A percentile compares a stretch with the other conserved stretches of the same genome.
Conservation (phyloP, 2,329 filamentous ascomycete species). For the Alternaria brassicae region DNA sequence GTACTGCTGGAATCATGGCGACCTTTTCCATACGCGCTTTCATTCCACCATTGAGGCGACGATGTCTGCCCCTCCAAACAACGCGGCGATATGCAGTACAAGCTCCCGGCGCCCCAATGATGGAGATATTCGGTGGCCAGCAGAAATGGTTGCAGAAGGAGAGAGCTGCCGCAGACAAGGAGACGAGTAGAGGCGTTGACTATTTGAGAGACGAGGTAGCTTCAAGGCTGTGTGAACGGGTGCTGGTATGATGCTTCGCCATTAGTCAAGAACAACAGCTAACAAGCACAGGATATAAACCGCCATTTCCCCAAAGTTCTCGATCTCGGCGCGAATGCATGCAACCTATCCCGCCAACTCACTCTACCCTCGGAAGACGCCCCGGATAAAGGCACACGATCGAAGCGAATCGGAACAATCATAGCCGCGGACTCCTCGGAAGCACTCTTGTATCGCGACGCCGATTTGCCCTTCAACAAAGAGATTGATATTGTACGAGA, state of each 20-base stretch:
- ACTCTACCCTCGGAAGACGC: constrained; percentile 66
- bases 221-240: constrained; percentile 78
- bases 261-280: constrained; percentile 6
- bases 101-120: constrained; percentile 75
- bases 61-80: constrained; percentile 32
- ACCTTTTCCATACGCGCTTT: constrained; percentile 45
- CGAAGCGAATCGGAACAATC: constrained; percentile 74
- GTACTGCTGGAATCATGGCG: constrained; percentile 33
- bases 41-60: constrained; percentile 43
- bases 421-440: constrained; percentile 83
- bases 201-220: constrained; percentile 96
- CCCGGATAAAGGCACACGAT: constrained; percentile 70
- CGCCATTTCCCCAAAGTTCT: constrained; percentile 83
- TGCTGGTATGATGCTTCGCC: constrained; percentile 66
- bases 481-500: constrained; percentile 75
- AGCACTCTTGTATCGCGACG: constrained; percentile 80
- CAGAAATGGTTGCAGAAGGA: constrained; percentile 93
- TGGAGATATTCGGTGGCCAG: constrained; percentile 89
- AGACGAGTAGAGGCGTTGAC: constrained; percentile 80
- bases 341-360: constrained; percentile 87
- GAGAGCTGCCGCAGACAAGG: constrained; percentile 73
- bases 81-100: constrained; percentile 75
- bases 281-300: constrained; percentile 79
- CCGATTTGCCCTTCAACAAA: constrained; percentile 74
- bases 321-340: constrained; percentile 93